These are phyloP conservation scores for Phytophthora colocasiae DNA, from an alignment of 352 stramenopile species.

Conservation along the genomic window DNA sequence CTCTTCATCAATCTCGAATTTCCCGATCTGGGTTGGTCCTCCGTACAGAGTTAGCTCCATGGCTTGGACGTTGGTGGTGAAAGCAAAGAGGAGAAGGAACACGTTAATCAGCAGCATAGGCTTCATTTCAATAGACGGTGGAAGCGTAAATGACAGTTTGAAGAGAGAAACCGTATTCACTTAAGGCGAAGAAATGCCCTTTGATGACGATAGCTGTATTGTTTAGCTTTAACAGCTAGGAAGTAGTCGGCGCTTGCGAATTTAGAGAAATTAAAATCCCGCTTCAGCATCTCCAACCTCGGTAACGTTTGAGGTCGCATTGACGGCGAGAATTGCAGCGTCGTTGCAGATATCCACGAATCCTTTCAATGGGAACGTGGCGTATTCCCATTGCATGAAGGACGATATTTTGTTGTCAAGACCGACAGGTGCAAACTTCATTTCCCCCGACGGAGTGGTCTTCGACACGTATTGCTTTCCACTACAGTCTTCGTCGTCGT, in stretches of 20 bases:
- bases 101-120: neutral
- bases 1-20: slow-evolving; percentile 8
- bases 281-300: neutral
- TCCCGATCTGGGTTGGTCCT: neutral
- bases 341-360: slow-evolving; percentile 31
- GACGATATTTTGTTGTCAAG: slow-evolving; percentile 40
- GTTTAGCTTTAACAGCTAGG: neutral
- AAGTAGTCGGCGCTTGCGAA: neutral
- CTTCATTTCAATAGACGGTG: neutral
- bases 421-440: slow-evolving; percentile 22
- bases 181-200: neutral
- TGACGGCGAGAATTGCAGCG: slow-evolving; percentile 7
- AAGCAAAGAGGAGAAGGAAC: neutral
- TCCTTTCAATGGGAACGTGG: slow-evolving; percentile 11
- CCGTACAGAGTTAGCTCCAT: slow-evolving; percentile 14
- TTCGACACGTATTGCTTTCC: slow-evolving; percentile 16
- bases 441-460: slow-evolving; percentile 9
- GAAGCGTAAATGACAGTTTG: neutral
- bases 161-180: neutral
- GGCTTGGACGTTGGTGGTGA: neutral
- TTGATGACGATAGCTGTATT: neutral
- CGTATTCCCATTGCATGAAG: slow-evolving; percentile 41
- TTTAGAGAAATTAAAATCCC: neutral
- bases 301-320: neutral
- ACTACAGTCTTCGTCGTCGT: slow-evolving; percentile 24